Base-by-base conservation (phyloP, 805 yeast genomes). In the Kluyveromyces nonfermentans region DNA sequence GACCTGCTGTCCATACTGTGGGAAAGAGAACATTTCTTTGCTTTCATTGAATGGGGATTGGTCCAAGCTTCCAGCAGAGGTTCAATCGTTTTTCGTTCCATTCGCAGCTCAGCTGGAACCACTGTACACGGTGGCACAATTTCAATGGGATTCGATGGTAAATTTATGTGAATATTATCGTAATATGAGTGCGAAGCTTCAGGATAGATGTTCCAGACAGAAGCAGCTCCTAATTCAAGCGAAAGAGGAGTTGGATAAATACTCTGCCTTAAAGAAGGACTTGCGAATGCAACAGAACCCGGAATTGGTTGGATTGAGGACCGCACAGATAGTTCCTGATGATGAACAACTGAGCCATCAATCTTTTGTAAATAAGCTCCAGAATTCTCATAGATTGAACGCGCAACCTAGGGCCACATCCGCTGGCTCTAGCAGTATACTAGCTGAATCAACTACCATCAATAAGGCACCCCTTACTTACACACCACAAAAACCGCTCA, bases 181-280 rank as follows among this genome's bases (percentile, higher is more conserved):
- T 36, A 48, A 43, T 9, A 46, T 52, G 30, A 50, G 59, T 28
- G 41, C 50, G 9, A 54, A 54, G 35, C 33, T 59, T 19, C 46
- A 52, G 31, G 59, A 58, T 31, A 54, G 55, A 44, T 55, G 54
- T 33, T 54, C 55, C 7, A 42, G 57, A 25, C 63, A 59, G 40
- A 52, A 56, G 32, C 56, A 57, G 38, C 36, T 57, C 17, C 42
- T 60, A 6, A 47, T 42, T 28, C 54, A 57, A 35, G 62, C 61
- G 4, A 57, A 55, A 35, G 45, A 45, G 20, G 61, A 59, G 46
- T 33, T 61, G 30, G 59, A 59, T 18, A 35, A 51, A 1, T 55
- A 56, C 25, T 51, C 60, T 7, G 40, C 31, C 5, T 42, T 57
- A 35, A 56, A 53, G 37, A 20, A 36, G 7, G 39, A 36, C 15